Base-by-base conservation (phyloP, 1,284 basidiomycete genomes). In the Microbotryum saponariae region DNA sequence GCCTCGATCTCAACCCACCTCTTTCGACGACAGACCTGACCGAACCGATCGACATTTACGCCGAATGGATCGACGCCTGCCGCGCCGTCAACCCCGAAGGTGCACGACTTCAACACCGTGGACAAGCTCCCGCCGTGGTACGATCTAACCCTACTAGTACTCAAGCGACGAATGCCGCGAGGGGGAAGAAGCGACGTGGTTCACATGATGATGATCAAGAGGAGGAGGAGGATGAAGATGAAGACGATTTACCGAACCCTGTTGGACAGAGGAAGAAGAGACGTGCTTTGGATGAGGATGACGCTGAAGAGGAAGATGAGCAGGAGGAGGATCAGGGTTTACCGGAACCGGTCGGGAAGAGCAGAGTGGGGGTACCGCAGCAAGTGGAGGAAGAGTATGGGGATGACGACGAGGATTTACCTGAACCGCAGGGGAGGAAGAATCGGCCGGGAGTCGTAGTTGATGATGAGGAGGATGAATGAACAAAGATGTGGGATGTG, bases 11-110 rank as follows among this genome's bases (percentile, higher is more conserved):
- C 31, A 31, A 31, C 31, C 31, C 7, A 31, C 31, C 31, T 31
- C 31, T 10, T 10, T 2, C 64, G 23, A 75, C 73, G 2, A 64
- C 70, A 68, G 73, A 75, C 33, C 63, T 78, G 12, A 72, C 73
- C 10, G 74, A 75, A 51, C 74, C 77, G 2, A 76, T 78, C 56
- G 77, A 78, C 59, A 69, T 78, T 9, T 78, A 77, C 64, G 74
- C 74, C 46, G 67, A 73, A 31, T 77, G 76, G 76, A 77, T 77
- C 60, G 76, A 77, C 61, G 76, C 75, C 4, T 75, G 73, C 31
- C 54, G 54, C 62, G 71, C 72, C 23, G 72, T 27, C 6, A 33
- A 25, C 10, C 31, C 57, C 52, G 60, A 61, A 31, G 52, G 46
- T n/a, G 60, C 51, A 18, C 14, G 14, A 12, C 12, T 42, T 1